Evolutionary conservation across 2,329 filamentous ascomycete species (phyloP).

Genomic region (Dothidotthia symphoricarpi): DNA sequence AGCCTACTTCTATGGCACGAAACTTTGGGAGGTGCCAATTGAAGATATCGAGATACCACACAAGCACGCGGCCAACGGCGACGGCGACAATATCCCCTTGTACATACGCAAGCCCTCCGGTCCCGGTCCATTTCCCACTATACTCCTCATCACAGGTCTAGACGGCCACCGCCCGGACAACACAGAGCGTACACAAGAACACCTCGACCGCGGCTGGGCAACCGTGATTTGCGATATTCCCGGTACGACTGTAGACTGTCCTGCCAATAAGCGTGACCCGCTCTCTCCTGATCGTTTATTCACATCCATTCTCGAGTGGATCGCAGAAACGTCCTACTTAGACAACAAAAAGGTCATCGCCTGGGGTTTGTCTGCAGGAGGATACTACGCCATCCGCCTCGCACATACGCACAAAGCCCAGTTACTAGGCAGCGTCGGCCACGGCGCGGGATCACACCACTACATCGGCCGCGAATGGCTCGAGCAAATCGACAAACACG

Average conservation of each 20-base stretch:
- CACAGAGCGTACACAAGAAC: slow-evolving; percentile 47
- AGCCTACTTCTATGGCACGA: slow-evolving; percentile 57
- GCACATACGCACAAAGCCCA: slow-evolving; percentile 56
- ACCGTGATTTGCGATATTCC: slow-evolving; percentile 56
- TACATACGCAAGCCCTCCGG: slow-evolving; percentile 60
- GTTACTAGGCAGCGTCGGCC: slow-evolving; percentile 51
- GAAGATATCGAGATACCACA: slow-evolving; percentile 62
- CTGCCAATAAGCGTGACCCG: slow-evolving; percentile 50
- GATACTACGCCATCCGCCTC: slow-evolving; percentile 57
- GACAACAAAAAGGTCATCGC: slow-evolving; percentile 50
- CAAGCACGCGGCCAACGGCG: slow-evolving; percentile 49
- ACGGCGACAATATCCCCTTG: slow-evolving; percentile 59
- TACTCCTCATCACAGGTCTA: slow-evolving; percentile 57
- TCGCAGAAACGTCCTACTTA: slow-evolving; percentile 46
- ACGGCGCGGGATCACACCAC: slow-evolving; percentile 57
- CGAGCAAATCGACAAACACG: slow-evolving; percentile 51
- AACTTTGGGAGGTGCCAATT: slow-evolving; percentile 52
- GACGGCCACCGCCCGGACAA: slow-evolving; percentile 58
- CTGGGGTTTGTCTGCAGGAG: slow-evolving; percentile 59
- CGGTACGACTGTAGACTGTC: slow-evolving; percentile 55
- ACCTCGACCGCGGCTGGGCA: slow-evolving; percentile 49
- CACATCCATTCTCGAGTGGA: slow-evolving; percentile 53
- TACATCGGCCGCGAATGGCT: slow-evolving; percentile 59
- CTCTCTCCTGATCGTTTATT: slow-evolving; percentile 54
- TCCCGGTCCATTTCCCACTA: slow-evolving; percentile 47